Evolutionary conservation across 306 rosid species (phyloP).

Genomic region (Biancaea sappan): DNA sequence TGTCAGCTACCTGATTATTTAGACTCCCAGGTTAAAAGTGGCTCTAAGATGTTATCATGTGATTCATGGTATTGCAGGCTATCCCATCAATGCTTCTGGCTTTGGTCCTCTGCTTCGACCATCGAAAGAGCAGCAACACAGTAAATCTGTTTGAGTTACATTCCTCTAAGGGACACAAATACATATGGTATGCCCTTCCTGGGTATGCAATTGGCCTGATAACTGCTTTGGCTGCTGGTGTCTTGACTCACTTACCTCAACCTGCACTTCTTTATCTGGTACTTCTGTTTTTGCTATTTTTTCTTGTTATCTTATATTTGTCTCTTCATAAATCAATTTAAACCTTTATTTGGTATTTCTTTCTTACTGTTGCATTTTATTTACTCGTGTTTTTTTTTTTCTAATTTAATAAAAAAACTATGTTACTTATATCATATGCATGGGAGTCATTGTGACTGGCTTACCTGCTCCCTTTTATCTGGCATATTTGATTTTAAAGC

Average conservation of each 20-base stretch:
- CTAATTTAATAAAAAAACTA: no score
- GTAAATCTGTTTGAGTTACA: slow-evolving; percentile 69
- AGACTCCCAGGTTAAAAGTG: not conserved
- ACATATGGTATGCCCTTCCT: slow-evolving; percentile 97
- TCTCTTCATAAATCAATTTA: not conserved
- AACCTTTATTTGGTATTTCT: slow-evolving; percentile 10
- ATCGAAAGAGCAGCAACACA: slow-evolving; percentile 74
- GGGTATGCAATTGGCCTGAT: slow-evolving; percentile 94
- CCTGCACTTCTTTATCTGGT: slow-evolving; percentile 98
- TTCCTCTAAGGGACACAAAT: slow-evolving; percentile 92
- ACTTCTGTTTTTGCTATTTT: slow-evolving; percentile 31
- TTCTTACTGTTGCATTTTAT: not conserved
- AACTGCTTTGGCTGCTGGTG: slow-evolving; percentile 89
- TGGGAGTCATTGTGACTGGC: slow-evolving; percentile 8
- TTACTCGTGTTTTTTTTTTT: no score
- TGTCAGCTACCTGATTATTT: not conserved
- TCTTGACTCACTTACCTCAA: slow-evolving; percentile 91
- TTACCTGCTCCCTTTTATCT: not conserved
- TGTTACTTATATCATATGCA: no score
- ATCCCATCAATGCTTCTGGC: slow-evolving; percentile 97
- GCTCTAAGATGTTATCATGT: not conserved
- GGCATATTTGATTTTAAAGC: not conserved
- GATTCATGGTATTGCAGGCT: slow-evolving; percentile 57
- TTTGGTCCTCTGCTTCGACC: slow-evolving; percentile 87
- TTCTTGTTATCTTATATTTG: not conserved